Evolutionary conservation across 2,329 filamentous ascomycete species (phyloP).

Genomic region (Calycina marina): DNA sequence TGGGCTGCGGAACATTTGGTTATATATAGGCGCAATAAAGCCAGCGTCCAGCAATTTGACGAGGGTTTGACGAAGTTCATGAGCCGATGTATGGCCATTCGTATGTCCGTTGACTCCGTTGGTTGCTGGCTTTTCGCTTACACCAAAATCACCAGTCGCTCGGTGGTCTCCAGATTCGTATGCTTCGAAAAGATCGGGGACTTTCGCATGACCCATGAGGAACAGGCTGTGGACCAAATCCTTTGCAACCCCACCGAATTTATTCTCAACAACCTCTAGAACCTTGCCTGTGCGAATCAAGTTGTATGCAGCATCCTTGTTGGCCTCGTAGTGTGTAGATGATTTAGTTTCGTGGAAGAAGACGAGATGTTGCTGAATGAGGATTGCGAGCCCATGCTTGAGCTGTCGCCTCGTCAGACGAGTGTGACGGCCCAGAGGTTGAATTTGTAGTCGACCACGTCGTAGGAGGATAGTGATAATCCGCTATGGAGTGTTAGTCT

Average conservation of each 20-base stretch:
- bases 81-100: slow-evolving; percentile 11
- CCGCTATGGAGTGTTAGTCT: slow-evolving; percentile 40
- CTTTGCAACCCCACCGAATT: slow-evolving; percentile 61
- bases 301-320: slow-evolving; percentile 66
- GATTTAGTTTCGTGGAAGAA: slow-evolving; percentile 49
- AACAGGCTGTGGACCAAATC: slow-evolving; percentile 63
- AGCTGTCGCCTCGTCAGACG: slow-evolving; percentile 61
- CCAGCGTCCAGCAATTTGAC: slow-evolving; percentile 43
- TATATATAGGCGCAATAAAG: slow-evolving; percentile 49
- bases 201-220: slow-evolving; percentile 60
- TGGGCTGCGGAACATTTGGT: slow-evolving; percentile 42
- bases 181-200: slow-evolving; percentile 53
- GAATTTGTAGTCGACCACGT: slow-evolving; percentile 61
- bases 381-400: slow-evolving; percentile 66
- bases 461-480: slow-evolving; percentile 69
- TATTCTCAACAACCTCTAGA: slow-evolving; percentile 55
- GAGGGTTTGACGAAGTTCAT: slow-evolving; percentile 30
- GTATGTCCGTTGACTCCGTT: slow-evolving; percentile 21
- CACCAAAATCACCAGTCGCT: too few relatives aligned
- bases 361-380: slow-evolving; percentile 79
- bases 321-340: slow-evolving; percentile 68
- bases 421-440: slow-evolving; percentile 56
- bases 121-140: slow-evolving; percentile 9
- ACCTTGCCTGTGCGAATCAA: slow-evolving; percentile 73
- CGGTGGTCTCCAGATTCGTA: slow-evolving; percentile 30